phyloP scores from a whole-genome alignment of 2,329 filamentous ascomycete species.

The Fusarium sp. region DNA sequence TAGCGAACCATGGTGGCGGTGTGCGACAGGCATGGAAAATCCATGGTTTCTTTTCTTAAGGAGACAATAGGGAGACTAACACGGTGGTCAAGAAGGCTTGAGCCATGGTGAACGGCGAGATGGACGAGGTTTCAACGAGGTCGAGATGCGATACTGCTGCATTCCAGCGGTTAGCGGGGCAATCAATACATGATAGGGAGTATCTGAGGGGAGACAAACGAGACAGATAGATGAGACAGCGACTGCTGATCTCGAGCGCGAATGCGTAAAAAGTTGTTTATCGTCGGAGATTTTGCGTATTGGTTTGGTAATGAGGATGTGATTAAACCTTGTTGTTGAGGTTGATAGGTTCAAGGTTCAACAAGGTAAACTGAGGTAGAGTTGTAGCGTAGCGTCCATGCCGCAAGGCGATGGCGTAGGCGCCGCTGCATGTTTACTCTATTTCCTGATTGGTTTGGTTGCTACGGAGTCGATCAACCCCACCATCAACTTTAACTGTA shows the following conservation, averaged over 20 bases:
- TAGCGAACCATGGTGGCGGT: conserved; percentile 50
- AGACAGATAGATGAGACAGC: conserved; percentile 34
- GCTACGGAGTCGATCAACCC: conserved; percentile 47
- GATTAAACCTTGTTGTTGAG: conserved; percentile 25
- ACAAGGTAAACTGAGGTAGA: conserved; percentile 13
- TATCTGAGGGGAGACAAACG: conserved; percentile 30
- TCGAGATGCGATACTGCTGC: conserved; percentile 42
- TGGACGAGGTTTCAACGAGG: conserved; percentile 28
- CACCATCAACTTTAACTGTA: conserved; percentile 40
- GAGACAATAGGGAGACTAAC: conserved; percentile 50
- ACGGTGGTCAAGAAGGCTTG: conserved; percentile 58
- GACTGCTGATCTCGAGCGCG: conserved; percentile 11
- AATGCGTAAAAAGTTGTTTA: conserved; percentile 24
- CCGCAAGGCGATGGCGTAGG: conserved; percentile 34
- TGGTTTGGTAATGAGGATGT: conserved; percentile 16
- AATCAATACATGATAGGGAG: conserved; percentile 42
- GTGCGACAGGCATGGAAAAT: conserved; percentile 16
- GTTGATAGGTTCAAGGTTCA: conserved; percentile 33
- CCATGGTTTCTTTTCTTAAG: not conserved
- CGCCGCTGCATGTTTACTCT: conserved; percentile 48
- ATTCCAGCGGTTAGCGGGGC: conserved; percentile 60
- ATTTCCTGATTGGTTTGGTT: conserved; percentile 52
- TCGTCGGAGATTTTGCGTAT: conserved; percentile 7
- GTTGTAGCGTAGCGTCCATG: no score
- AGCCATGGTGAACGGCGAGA: conserved; percentile 50